Base-by-base conservation (phyloP, 495 filamentous ascomycete species). In the Astrothelium macrocarpum region DNA sequence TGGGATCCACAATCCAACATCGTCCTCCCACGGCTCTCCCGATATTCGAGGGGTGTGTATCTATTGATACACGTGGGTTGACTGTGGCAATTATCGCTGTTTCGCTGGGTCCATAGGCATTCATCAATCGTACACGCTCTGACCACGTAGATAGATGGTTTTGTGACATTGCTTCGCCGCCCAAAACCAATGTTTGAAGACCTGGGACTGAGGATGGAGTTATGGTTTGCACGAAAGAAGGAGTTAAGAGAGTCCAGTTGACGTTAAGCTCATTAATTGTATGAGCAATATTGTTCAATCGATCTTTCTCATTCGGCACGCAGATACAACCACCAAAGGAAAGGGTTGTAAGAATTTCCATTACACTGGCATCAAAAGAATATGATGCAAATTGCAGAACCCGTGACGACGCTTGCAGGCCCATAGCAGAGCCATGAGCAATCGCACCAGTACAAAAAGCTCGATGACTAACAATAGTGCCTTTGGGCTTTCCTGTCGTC, bases 311-410 rank as follows among this genome's bases (percentile, higher is more conserved):
- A 10, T 74, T 67, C 0, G 80, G 79, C 1, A 83, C 71, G 63
- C 79, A 83, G 18, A 79, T 69, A 46, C 75, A 78, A 12, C 79
- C 80, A n/a, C 80, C 80, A 0, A 71, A 64, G 7, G 94, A 82
- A 10, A 93, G 65, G 58, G 82, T 90, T 88, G 88, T 93, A 72
- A 88, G 93, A 67, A 92, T 89, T 71, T 95, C 90, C n/a, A 94
- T 77, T 5, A 94, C 87, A 32, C 87, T 90, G 25, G 94, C 90
- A 68, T 95, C 90, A 64, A 95, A 95, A 70, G 92, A 89, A 61
- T 91, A 88, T 0, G 89, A 90, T 4, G 90, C 90, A 69, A 95
- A 95, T 71, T 95, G 90, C 16, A 95, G 77, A 83, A 87, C 93
- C 56, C 85, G 80, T 0, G 90, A 93, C 16, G 82, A 70, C 1